Percentiles rank a stretch among this genome's conserved stretches.
These are phyloP conservation scores for Fusarium sublunatum DNA, from an alignment of 2,329 filamentous ascomycete genomes.

Conservation along the genomic window DNA sequence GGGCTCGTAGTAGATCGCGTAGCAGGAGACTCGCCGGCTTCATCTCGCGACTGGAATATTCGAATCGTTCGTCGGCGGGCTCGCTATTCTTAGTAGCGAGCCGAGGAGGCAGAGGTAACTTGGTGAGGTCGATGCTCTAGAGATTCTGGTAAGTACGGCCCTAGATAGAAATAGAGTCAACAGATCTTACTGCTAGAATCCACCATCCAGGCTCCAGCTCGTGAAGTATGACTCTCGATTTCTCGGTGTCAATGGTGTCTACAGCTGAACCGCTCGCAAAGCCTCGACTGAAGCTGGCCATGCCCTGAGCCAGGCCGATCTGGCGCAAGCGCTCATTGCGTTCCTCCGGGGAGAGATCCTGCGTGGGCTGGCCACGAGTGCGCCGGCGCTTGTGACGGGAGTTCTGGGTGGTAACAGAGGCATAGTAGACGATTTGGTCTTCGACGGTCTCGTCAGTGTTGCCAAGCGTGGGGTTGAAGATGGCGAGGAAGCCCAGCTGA, in stretches of 20 bases:
- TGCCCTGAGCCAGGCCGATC: slow-evolving; percentile 95
- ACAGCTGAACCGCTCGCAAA: slow-evolving; percentile 83
- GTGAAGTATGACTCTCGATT: slow-evolving; percentile 82
- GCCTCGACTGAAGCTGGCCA: slow-evolving; percentile 90
- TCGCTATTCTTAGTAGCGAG: slow-evolving; percentile 56
- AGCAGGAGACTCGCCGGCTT: slow-evolving; percentile 82
- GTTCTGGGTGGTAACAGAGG: slow-evolving; percentile 65
- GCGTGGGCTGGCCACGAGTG: slow-evolving; percentile 56
- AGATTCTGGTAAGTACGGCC: slow-evolving; percentile 14
- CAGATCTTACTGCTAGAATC: slow-evolving; percentile 81
- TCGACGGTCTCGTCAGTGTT: slow-evolving; percentile 67
- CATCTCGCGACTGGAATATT: slow-evolving; percentile 92
- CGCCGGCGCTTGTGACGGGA: slow-evolving; percentile 56
- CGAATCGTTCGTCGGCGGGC: slow-evolving; percentile 61
- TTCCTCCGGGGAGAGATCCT: slow-evolving; percentile 68
- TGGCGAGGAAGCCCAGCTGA: slow-evolving; percentile 88
- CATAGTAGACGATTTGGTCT: slow-evolving; percentile 94
- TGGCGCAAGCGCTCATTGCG: slow-evolving; percentile 89
- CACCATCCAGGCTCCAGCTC: slow-evolving; percentile 95
- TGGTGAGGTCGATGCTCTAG: slow-evolving; percentile 77
- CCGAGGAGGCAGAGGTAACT: slow-evolving; percentile 70
- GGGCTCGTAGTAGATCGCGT: slow-evolving; percentile 83
- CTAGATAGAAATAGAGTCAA: neutral
- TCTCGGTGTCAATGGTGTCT: slow-evolving; percentile 91
- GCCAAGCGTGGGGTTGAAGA: slow-evolving; percentile 91